These are phyloP conservation scores for Aspergillus bombycis DNA, from an alignment of 2,329 filamentous ascomycete genomes.

Conservation along the genomic window DNA sequence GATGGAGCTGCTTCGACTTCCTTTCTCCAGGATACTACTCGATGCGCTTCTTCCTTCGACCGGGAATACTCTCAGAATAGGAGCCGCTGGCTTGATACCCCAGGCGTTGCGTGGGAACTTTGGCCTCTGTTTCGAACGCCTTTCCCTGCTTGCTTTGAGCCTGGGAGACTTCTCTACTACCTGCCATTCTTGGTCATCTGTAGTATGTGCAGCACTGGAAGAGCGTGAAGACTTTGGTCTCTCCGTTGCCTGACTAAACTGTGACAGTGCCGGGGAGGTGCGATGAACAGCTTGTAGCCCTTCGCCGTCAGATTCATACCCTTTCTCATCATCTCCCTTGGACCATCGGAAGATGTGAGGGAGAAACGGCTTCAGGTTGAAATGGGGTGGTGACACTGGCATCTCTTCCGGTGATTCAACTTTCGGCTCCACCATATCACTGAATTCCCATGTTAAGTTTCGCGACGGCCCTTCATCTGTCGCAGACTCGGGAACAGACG, in stretches of 20 bases:
- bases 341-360: slow-evolving; percentile 37
- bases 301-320: slow-evolving; percentile 41
- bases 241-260: slow-evolving; percentile 35
- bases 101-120: slow-evolving; percentile 24
- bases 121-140: slow-evolving; percentile 18
- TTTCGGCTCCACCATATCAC: slow-evolving; percentile 30
- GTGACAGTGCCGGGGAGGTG: slow-evolving; percentile 35
- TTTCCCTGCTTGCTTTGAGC: slow-evolving; percentile 15
- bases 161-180: slow-evolving; percentile 30
- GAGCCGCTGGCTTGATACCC: slow-evolving; percentile 24
- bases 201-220: slow-evolving; percentile 26
- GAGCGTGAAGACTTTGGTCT: slow-evolving; percentile 25
- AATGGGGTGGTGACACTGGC: slow-evolving; percentile 21
- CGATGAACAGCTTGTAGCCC: slow-evolving; percentile 18
- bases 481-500: slow-evolving; percentile 45
- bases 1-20: slow-evolving; percentile 23
- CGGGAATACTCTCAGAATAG: slow-evolving; percentile 29
- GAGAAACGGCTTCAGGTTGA: slow-evolving; percentile 36
- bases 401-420: slow-evolving; percentile 42
- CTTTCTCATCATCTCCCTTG: slow-evolving; percentile 32
- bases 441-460: slow-evolving; percentile 37
- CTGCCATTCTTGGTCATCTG: slow-evolving; percentile 38
- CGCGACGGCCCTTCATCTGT: slow-evolving; percentile 40
- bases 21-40: slow-evolving; percentile 23
- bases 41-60: slow-evolving; percentile 36